Evolutionary conservation across 768 basidiomycete genomes (phyloP).

Genomic region (Nidula microcarpa): DNA sequence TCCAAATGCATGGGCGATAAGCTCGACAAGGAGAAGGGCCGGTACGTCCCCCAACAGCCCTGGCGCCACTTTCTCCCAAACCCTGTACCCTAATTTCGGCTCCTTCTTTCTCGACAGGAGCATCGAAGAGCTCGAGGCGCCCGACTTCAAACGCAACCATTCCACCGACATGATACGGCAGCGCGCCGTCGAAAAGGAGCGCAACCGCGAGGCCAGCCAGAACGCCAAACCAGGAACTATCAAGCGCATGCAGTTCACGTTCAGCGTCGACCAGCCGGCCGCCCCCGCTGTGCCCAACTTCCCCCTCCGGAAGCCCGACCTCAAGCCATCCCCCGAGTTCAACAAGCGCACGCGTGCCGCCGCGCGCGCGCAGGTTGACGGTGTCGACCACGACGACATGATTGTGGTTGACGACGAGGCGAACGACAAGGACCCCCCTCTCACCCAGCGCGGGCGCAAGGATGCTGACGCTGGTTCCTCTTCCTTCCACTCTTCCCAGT

Average conservation of each 20-base stretch:
- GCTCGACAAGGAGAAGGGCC: conserved; percentile 88
- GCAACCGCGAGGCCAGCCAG: conserved; percentile 65
- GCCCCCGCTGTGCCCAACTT: conserved; percentile 35
- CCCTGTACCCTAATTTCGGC: conserved; percentile 29
- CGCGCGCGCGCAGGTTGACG: conserved; percentile 26
- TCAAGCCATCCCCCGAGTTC: conserved; percentile 65
- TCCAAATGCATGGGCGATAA: conserved; percentile 89
- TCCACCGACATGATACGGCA: conserved; percentile 78
- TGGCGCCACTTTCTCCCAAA: conserved; percentile 6
- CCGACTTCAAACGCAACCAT: conserved; percentile 77
- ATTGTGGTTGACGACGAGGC: conserved; percentile 21
- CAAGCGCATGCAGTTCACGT: conserved; percentile 89
- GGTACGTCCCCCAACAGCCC: conserved; percentile 44
- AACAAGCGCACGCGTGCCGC: conserved; percentile 40
- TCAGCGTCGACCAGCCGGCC: conserved; percentile 72
- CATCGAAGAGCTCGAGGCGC: conserved; percentile 82
- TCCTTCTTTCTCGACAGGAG: conserved; percentile 41
- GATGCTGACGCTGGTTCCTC: conserved; percentile 10
- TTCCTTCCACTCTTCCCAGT: conserved; percentile 15
- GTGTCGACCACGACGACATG: conserved; percentile 15
- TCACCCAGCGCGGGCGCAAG: conserved; percentile 3
- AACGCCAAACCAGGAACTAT: conserved; percentile 67
- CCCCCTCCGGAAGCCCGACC: conserved; percentile 60
- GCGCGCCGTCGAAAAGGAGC: conserved; percentile 80
- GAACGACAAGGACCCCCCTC: conserved; percentile 33